Base-by-base conservation (phyloP, 306 rosid species). In the Cucurbita pepo region DNA sequence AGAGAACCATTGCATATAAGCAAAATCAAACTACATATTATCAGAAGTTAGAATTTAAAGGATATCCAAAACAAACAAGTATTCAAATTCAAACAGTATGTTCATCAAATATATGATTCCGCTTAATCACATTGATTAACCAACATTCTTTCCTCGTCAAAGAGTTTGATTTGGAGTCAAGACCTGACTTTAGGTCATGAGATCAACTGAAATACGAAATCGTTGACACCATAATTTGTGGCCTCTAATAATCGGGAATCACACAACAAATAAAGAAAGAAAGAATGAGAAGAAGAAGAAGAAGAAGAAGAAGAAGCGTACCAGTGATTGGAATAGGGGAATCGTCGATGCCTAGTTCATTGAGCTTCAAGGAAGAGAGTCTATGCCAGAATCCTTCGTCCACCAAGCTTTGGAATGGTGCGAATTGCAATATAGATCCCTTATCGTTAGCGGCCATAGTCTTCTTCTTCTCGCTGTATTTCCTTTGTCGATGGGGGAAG, bases 311-410 rank as follows among this genome's bases (percentile, higher is more conserved):
- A 41, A 47, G 65, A 36, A 18, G 34, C 22, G 70, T 73, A 93
- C 98, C 98, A 72, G 83, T 76, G 22, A 94, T 82, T 45, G 85
- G 84, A 76, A 94, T 72, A 2, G 98, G 98, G 45, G 96, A 94
- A 78, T 90, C 98, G 58, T 94, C 96, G 86, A 94, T 87, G 89
- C 98, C 98, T 50, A 94, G 90, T 82, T 90, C 83, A 83, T 94
- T 90, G 82, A 94, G 97, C 87, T 94, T 94, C 82, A 94, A 71
- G 57, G 98, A 88, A 79, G 89, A 93, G 54, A 94, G 79, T 71
- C 85, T 77, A 81, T 94, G 98, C 97, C 97, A 94, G 86, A 94
- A 94, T 25, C 98, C 96, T 83, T 94, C 98, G 73, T 94, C 98
- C 9, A 89, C 92, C 0, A 85, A 79, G 83, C 98, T 94, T 83